Evolutionary conservation across 768 basidiomycete species (phyloP), one percentile per base, ranked within the genome.

Genomic region (Mycena chlorophos): DNA sequence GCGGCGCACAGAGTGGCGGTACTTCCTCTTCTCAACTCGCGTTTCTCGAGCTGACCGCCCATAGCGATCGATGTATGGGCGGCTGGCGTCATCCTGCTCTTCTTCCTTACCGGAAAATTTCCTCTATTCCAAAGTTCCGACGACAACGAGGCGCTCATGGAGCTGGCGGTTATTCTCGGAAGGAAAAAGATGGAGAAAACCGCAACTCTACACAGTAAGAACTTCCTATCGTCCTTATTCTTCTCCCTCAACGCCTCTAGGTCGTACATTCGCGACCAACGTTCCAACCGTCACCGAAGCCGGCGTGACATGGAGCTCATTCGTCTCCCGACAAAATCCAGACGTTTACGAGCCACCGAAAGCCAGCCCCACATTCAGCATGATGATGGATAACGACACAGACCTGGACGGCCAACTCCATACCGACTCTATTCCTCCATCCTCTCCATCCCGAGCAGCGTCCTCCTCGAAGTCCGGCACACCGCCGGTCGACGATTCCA

Each of bases 41-140:
- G 22, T 37, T 27, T 19, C 27, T 56, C 20, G 58, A 49, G 51
- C 34, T 54, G 27, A 46, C 22, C 4, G 17, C 2, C 23, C 16
- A 37, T 66, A 99, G 97, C 96, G 2, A 88, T 98, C 66, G 97
- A 99, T 63, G 83, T 98, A 43, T 99, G 97, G 97, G 88, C 95
- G 0, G 91, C 85, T 5, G 97, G 97, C 0, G 86, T 88, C 65
- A 97, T 98, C 51, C 72, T 99, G 0, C 79, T 98, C 5, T 95
- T 95, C 73, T 95, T 98, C 74, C 77, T 99, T 30, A 88, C 87
- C 0, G 82, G 85, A 40, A 97, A 96, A 63, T 99, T 98, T 66
- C 97, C 97, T 1, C 72, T 98, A 26, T 94, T 98, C 73, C 89
- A 93, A 63, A 93, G 94, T 19, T 89, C 83, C 64, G 94, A 98